Base-by-base conservation (phyloP, 1,139 yeast species). In the Scheffersomyces illinoinensis region DNA sequence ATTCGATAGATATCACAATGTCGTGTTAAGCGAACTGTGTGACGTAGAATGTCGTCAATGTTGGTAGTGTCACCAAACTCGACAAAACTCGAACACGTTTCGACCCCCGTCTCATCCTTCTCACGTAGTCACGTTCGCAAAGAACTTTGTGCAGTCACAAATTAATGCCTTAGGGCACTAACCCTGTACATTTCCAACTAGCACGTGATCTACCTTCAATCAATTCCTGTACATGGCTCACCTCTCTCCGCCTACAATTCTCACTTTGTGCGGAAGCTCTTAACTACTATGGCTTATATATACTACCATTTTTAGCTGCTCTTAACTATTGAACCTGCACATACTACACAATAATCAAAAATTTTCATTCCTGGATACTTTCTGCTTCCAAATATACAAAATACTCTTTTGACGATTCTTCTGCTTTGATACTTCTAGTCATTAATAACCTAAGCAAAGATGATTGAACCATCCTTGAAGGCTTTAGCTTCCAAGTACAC, bases 401-500 rank as follows among this genome's bases (percentile, higher is more conserved):
- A 33, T 33, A 33, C 17, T 33, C 17, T 33, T 24, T 33, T 33
- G 21, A 48, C 14, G 43, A 18, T 46, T 53, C 50, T 26, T 49
- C 56, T 39, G 51, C 18, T 46, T 50, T 39, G 39, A 55, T 54
- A 53, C 52, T 52, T 57, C 64, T 58, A 48, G 43, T 24, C 21
- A 24, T 20, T 48, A 48, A 48, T 24, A 59, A 59, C 54, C 58
- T 52, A 62, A 33, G 43, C 72, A 71, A 75, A 70, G 73, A 92
- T 93, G 86, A 95, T 95, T 82, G 99, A 95, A 89, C 99, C 99
- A 85, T 93, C 98, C 76, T 90, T 95, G 78, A 95, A 93, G 87
- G 97, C 96, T 76, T 90, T 95, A 79, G 99, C 99, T 82, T 92
- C 98, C 79, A 95, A 95, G 87, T 95, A 91, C 93, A 95, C 95